Conservation (phyloP, 495 filamentous ascomycete genomes). For the Daldinia caldariorum region DNA sequence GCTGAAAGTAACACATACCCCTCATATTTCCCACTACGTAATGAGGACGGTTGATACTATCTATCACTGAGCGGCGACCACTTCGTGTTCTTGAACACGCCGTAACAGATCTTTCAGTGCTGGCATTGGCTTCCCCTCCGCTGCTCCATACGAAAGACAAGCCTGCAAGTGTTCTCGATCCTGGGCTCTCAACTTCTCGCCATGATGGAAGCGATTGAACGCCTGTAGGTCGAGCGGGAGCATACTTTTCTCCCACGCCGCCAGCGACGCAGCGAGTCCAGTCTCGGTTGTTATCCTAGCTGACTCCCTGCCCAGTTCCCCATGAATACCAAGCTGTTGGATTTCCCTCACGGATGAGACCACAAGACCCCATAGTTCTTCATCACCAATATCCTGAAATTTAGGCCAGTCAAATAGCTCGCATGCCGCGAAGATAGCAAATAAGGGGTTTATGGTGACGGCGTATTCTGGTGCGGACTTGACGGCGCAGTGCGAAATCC, state of each 20-base stretch:
- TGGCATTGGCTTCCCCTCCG: constrained; percentile 27
- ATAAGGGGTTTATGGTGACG: neutral
- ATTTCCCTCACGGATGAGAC: neutral
- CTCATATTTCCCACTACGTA: neutral
- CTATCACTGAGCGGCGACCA: neutral
- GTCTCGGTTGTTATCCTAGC: neutral
- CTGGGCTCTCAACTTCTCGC: neutral
- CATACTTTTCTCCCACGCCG: neutral
- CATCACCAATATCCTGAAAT: neutral
- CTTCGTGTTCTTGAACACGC: constrained; percentile 21
- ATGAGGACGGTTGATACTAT: neutral
- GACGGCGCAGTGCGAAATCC: neutral
- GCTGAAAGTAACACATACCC: neutral
- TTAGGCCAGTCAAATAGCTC: neutral
- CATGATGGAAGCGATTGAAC: neutral
- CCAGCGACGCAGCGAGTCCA: neutral
- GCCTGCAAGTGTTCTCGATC: neutral
- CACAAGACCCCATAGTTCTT: neutral
- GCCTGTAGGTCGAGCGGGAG: neutral
- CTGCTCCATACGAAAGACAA: constrained; percentile 16
- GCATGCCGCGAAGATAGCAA: neutral
- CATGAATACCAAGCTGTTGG: neutral
- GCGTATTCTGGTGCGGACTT: neutral
- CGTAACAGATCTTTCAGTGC: constrained; percentile 28
- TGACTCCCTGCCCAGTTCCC: neutral